Conservation (phyloP, 306 rosid genomes). For the Mimosa bimucronata region DNA sequence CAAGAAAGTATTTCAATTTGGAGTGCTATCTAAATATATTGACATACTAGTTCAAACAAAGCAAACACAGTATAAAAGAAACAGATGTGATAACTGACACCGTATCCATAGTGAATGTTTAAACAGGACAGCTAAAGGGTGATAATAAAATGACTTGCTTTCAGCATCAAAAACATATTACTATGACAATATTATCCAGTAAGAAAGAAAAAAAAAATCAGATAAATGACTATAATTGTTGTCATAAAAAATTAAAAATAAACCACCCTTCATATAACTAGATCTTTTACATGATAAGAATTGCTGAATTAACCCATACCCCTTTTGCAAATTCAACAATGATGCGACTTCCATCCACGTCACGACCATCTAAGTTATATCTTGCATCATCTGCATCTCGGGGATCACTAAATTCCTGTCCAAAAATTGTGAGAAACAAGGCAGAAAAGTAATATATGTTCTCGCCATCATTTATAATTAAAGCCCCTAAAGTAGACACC, state of each 20-base stretch:
- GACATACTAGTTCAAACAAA: background rate
- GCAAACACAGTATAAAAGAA: background rate
- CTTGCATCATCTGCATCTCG: constrained; percentile 86
- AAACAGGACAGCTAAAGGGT: background rate
- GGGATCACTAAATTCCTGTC: constrained; percentile 73
- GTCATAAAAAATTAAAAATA: background rate
- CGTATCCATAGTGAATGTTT: background rate
- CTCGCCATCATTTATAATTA: constrained; percentile 30
- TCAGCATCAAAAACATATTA: background rate
- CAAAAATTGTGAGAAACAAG: constrained; percentile 38
- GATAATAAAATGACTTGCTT: background rate
- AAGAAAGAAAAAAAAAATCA: background rate
- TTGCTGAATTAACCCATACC: constrained; percentile 44
- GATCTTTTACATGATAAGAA: background rate
- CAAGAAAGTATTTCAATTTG: background rate
- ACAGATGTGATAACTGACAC: background rate
- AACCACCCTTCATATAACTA: background rate
- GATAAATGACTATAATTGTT: background rate
- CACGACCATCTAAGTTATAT: constrained; percentile 66
- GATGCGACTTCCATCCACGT: constrained; percentile 62
- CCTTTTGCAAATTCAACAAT: constrained; percentile 76
- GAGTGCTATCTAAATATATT: background rate
- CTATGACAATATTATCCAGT: background rate
- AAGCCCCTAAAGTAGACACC: constrained; percentile 25
- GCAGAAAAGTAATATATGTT: constrained; percentile 33